Evolutionary conservation across 208 protist species (phyloP).

Genomic region (Trypanosoma conorhini): DNA sequence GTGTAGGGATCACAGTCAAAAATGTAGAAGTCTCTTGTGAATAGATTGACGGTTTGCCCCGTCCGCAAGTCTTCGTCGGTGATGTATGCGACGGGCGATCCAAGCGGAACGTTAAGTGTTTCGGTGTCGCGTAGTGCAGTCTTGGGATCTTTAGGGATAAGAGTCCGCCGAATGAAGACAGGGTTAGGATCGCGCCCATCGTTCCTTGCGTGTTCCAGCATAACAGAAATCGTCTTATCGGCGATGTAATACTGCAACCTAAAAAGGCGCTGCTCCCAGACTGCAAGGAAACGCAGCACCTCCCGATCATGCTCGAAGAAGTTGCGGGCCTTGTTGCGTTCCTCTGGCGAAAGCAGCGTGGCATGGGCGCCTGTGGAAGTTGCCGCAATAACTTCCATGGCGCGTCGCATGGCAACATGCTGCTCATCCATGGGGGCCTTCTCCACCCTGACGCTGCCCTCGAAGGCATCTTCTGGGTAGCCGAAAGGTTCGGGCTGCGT

Average conservation of each 20-base stretch:
- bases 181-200: slow-evolving; percentile 94
- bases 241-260: slow-evolving; percentile 96
- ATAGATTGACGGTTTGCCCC: slow-evolving; percentile 81
- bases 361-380: slow-evolving; percentile 65
- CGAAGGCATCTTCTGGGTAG: slow-evolving; percentile 87
- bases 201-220: slow-evolving; percentile 91
- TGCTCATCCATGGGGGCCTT: slow-evolving; percentile 52
- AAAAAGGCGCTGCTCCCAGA: slow-evolving; percentile 94
- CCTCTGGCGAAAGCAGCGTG: slow-evolving; percentile 76
- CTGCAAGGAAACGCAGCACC: slow-evolving; percentile 95
- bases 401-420: slow-evolving; percentile 79
- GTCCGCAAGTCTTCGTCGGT: slow-evolving; percentile 81
- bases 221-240: slow-evolving; percentile 94
- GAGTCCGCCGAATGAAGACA: slow-evolving; percentile 87
- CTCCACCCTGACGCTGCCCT: slow-evolving; percentile 30
- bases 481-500: slow-evolving; percentile 61
- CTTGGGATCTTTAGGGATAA: slow-evolving; percentile 75
- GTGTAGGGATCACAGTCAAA: slow-evolving; percentile 96
- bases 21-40: slow-evolving; percentile 81
- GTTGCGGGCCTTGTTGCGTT: slow-evolving; percentile 68
- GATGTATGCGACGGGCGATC: slow-evolving; percentile 44
- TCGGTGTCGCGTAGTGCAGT: slow-evolving; percentile 44
- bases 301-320: slow-evolving; percentile 95
- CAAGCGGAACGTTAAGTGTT: slow-evolving; percentile 68
- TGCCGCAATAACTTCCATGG: slow-evolving; percentile 78